These are phyloP conservation scores for Malus hybrid DNA, from an alignment of 331 rosid genomes.

Conservation along the genomic window DNA sequence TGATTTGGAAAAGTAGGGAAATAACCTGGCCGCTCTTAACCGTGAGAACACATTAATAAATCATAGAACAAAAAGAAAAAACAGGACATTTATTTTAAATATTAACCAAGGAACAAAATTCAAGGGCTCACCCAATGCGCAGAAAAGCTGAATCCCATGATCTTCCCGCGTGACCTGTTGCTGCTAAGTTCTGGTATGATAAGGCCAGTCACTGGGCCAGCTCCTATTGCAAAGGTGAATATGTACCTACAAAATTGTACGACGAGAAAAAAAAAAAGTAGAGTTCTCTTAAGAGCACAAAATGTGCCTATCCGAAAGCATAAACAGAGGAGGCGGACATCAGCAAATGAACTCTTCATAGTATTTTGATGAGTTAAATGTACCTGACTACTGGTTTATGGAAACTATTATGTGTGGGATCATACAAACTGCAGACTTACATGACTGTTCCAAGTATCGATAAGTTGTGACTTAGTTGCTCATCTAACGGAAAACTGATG, in stretches of 20 bases:
- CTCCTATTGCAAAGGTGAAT: conserved; percentile 77
- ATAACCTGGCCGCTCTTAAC: background rate
- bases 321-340: background rate
- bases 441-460: conserved; percentile 73
- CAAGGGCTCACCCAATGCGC: conserved; percentile 66
- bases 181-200: conserved; percentile 90
- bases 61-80: background rate
- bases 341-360: background rate
- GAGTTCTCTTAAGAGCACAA: background rate
- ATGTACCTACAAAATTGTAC: conserved; percentile 51
- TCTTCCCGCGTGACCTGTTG: conserved; percentile 76
- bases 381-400: background rate
- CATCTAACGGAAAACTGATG: conserved; percentile 57
- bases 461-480: conserved; percentile 43
- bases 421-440: conserved; percentile 33
- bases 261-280: conserved; percentile 1
- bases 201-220: conserved; percentile 88
- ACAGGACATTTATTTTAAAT: background rate
- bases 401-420: background rate
- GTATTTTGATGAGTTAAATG: background rate
- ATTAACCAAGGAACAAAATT: background rate
- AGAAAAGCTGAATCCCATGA: conserved; percentile 79
- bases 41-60: background rate
- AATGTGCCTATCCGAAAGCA: background rate
- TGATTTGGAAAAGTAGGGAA: background rate